Conservation (phyloP, 352 stramenopile genomes). For the Pythium grandisporangium region DNA sequence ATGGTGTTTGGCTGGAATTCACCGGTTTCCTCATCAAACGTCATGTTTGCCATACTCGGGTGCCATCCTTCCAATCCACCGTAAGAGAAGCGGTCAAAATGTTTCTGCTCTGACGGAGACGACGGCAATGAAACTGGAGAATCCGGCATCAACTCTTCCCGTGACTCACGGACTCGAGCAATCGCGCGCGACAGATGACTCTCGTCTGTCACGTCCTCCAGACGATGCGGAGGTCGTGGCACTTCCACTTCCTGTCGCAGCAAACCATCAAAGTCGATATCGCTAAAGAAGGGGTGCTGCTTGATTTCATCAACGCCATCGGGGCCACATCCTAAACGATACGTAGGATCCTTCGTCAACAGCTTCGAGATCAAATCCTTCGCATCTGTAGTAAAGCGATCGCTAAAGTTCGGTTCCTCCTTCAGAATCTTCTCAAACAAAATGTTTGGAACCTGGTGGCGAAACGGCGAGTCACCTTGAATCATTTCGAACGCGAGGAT, state of each 20-base stretch:
- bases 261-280: constrained; percentile 64
- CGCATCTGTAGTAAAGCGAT: constrained; percentile 56
- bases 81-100: constrained; percentile 74
- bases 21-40: constrained; percentile 45
- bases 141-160: constrained; percentile 66
- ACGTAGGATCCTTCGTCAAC: constrained; percentile 41
- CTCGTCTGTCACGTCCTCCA: constrained; percentile 66
- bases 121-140: constrained; percentile 55
- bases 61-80: constrained; percentile 50
- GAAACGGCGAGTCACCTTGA: constrained; percentile 63
- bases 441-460: constrained; percentile 51
- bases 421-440: constrained; percentile 76
- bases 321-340: constrained; percentile 43
- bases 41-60: constrained; percentile 52
- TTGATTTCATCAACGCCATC: constrained; percentile 68
- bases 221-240: constrained; percentile 52
- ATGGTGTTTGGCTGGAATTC: constrained; percentile 49
- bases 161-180: constrained; percentile 55
- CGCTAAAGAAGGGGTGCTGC: constrained; percentile 50
- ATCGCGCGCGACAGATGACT: constrained; percentile 54
- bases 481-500: constrained; percentile 74
- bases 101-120: constrained; percentile 53
- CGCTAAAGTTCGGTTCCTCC: constrained; percentile 59
- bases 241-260: constrained; percentile 50
- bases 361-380: constrained; percentile 53